Base-by-base conservation (phyloP, 768 basidiomycete genomes). In the Suillus ampliporus region DNA sequence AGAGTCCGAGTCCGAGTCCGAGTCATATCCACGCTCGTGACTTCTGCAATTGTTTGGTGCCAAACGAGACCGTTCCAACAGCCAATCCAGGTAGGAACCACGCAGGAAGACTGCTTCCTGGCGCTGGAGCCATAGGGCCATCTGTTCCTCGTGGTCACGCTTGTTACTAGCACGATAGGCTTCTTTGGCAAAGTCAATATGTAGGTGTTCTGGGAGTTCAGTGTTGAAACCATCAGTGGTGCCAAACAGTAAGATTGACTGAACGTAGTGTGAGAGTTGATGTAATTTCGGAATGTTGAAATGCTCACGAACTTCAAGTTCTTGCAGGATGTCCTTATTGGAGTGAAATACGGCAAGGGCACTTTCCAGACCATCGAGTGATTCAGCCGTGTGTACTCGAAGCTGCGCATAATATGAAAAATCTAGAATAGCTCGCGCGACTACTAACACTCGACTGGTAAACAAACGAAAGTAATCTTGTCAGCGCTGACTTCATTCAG, bases 141-240 rank as follows among this genome's bases (percentile, higher is more conserved):
- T n/a, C 61, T 82, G 81, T 13, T 67, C 53, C 3, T 37, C 69
- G 56, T 76, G 70, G 14, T 78, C 70, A 35, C 72, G 68, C 31
- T 71, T 15, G 63, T 76, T 71, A 37, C 65, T 70, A 31, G 70
- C 62, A 57, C 66, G 40, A 61, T 71, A 67, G 31, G 71, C 58
- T 10, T 65, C 43, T 62, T 84, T 83, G 1, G 79, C 77, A 43
- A 71, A 75, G 65, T 82, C 74, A 58, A 82, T 83, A 59, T 83
- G 83, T 0, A 83, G 70, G 0, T 75, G 74, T 65, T 82, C 80
- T 0, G 74, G 64, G 0, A 48, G 26, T 64, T 82, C 78, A 0
- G 76, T 78, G 59, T 76, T 76, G 64, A 69, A 76, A 47, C 75
- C 75, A 54, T 78, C 76, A 0, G 71, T 63, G 4, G 70, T 0